Evolutionary conservation across 768 basidiomycete species (phyloP).

Genomic region (Russula sp.): DNA sequence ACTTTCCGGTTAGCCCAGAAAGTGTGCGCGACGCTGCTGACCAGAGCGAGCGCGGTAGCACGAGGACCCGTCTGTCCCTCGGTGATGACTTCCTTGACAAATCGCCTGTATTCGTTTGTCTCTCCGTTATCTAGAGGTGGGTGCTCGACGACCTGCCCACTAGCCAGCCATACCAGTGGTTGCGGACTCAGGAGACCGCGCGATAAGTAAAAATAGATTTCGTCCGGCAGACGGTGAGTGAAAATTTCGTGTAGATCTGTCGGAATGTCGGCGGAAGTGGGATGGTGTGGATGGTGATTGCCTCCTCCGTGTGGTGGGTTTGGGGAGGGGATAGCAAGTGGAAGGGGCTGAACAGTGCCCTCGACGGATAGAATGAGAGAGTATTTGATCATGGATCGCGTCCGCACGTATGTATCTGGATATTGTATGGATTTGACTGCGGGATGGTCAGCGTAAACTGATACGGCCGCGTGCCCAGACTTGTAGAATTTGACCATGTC

Average conservation of each 20-base stretch:
- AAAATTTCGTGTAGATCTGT: slow-evolving; percentile 91
- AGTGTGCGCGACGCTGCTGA: slow-evolving; percentile 70
- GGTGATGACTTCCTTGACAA: slow-evolving; percentile 93
- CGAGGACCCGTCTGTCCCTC: slow-evolving; percentile 92
- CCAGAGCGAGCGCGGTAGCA: slow-evolving; percentile 82
- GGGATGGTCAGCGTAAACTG: slow-evolving; percentile 73
- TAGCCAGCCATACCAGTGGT: slow-evolving; percentile 91
- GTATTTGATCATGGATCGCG: slow-evolving; percentile 88
- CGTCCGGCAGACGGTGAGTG: slow-evolving; percentile 89
- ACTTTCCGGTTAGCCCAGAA: slow-evolving; percentile 82
- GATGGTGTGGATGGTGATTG: slow-evolving; percentile 56
- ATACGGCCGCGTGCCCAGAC: slow-evolving; percentile 75
- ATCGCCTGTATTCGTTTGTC: slow-evolving; percentile 89
- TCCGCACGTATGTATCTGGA: slow-evolving; percentile 79
- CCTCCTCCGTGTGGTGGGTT: slow-evolving; percentile 43
- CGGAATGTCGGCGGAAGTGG: slow-evolving; percentile 85
- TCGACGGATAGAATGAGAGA: slow-evolving; percentile 87
- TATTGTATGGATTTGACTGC: slow-evolving; percentile 77
- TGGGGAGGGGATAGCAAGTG: slow-evolving; percentile 55
- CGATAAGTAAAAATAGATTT: slow-evolving; percentile 94
- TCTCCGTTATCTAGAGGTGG: slow-evolving; percentile 94
- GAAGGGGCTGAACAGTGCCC: slow-evolving; percentile 72
- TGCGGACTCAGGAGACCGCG: slow-evolving; percentile 86
- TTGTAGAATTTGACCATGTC: slow-evolving; percentile 94
- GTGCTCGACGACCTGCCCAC: slow-evolving; percentile 76